Conservation (phyloP, 208 protist genomes). For the Trypanosoma platydactyli region DNA sequence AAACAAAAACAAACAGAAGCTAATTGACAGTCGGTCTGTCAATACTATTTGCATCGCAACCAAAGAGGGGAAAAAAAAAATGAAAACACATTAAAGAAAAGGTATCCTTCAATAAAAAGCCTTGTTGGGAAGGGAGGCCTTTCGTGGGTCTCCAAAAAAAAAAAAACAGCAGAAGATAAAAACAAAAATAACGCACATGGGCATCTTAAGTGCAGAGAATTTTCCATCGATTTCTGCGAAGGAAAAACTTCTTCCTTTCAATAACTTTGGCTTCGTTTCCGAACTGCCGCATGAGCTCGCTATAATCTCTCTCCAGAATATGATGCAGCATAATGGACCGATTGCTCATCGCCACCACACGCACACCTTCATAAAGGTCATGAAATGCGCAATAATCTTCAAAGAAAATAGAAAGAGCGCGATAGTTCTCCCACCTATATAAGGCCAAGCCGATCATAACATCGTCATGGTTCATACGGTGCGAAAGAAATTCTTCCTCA, state of each 20-base stretch:
- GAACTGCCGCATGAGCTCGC: not conserved
- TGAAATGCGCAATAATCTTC: slow-evolving; percentile 10
- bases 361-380: not conserved
- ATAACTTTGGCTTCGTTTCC: not conserved
- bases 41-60: no score
- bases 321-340: slow-evolving; percentile 20
- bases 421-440: not conserved
- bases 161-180: no score
- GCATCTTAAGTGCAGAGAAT: not conserved
- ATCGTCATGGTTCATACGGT: slow-evolving; percentile 4
- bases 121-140: no score
- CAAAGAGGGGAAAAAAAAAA: no score
- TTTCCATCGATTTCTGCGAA: not conserved
- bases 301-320: slow-evolving; percentile 9
- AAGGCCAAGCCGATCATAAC: slow-evolving; percentile 10
- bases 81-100: no score
- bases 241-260: not conserved
- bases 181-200: not conserved
- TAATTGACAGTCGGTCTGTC: no score
- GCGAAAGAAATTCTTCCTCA: not conserved
- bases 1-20: no score
- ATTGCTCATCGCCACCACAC: not conserved
- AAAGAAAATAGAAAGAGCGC: not conserved
- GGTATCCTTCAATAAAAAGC: no score
- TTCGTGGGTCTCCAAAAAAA: no score